phyloP scores from a whole-genome alignment of 495 filamentous ascomycete genomes.

The Tetracladium marchalianum region DNA sequence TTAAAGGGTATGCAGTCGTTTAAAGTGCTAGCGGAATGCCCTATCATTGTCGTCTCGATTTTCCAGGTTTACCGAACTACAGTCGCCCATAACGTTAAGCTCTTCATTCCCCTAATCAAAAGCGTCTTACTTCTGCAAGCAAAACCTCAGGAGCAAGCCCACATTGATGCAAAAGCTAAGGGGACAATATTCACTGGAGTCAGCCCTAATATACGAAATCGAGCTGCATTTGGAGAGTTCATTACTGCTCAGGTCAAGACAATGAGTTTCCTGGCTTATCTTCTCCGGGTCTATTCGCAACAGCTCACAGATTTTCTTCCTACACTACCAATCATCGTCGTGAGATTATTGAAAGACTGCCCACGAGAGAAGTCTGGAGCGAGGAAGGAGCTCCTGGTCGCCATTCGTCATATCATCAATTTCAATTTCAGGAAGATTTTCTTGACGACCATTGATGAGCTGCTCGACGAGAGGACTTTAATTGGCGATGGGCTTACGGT shows the following conservation, averaged over 20 bases:
- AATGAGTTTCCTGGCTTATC: slow-evolving; percentile 96
- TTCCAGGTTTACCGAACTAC: slow-evolving; percentile 82
- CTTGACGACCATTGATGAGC: slow-evolving; percentile 85
- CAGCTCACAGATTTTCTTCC: slow-evolving; percentile 86
- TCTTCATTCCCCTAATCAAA: slow-evolving; percentile 91
- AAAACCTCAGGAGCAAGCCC: slow-evolving; percentile 85
- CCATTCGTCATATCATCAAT: slow-evolving; percentile 97
- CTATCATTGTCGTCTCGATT: slow-evolving; percentile 96
- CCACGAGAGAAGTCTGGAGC: slow-evolving; percentile 88
- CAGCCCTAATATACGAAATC: slow-evolving; percentile 86
- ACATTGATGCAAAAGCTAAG: slow-evolving; percentile 65
- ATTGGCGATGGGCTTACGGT: slow-evolving; percentile 95
- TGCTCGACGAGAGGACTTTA: slow-evolving; percentile 84
- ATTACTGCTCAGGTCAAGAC: slow-evolving; percentile 98
- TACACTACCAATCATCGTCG: slow-evolving; percentile 79
- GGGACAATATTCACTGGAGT: slow-evolving; percentile 84
- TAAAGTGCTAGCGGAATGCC: slow-evolving; percentile 95
- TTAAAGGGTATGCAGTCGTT: slow-evolving; percentile 95
- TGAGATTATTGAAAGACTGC: slow-evolving; percentile 86
- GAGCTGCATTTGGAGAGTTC: slow-evolving; percentile 92
- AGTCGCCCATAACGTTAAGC: slow-evolving; percentile 77
- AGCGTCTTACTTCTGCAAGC: slow-evolving; percentile 82
- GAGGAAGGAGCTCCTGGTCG: slow-evolving; percentile 89
- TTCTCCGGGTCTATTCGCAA: slow-evolving; percentile 78
- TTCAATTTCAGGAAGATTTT: slow-evolving; percentile 98